phyloP scores from a whole-genome alignment of 495 filamentous ascomycete genomes.

The Arthonia radiata region DNA sequence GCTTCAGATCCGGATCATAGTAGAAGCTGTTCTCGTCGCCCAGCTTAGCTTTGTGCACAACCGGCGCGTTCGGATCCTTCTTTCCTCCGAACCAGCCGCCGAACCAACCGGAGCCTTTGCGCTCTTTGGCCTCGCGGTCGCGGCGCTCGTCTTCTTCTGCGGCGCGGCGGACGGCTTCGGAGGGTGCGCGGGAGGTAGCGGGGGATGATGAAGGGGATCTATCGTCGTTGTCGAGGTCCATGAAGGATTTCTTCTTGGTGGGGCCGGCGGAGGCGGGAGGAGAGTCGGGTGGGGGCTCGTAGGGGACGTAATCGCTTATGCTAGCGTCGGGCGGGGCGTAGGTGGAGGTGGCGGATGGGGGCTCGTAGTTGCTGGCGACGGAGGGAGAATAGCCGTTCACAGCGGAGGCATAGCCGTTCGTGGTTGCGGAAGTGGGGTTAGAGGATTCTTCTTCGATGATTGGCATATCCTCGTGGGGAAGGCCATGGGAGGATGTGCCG shows the following conservation, averaged over 20 bases:
- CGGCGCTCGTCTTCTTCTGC: constrained; percentile 24
- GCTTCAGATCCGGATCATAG: constrained; percentile 81
- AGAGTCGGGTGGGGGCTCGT: too few relatives aligned
- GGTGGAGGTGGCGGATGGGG: too few relatives aligned
- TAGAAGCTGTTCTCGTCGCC: constrained; percentile 84
- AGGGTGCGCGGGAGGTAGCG: constrained; percentile 28
- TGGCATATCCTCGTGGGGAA: too few relatives aligned
- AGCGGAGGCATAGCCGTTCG: too few relatives aligned
- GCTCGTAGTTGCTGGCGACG: constrained; percentile 19
- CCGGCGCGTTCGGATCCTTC: constrained; percentile 42
- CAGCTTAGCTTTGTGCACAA: constrained; percentile 53
- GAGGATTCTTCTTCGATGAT: too few relatives aligned
- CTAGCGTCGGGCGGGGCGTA: too few relatives aligned
- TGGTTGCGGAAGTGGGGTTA: too few relatives aligned
- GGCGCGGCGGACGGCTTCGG: constrained; percentile 25
- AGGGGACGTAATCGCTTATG: too few relatives aligned
- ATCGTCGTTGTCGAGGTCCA: constrained; percentile 57
- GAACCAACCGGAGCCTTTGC: constrained; percentile 58
- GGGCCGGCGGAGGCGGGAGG: too few relatives aligned
- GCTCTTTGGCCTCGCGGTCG: constrained; percentile 37
- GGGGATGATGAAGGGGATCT: constrained; percentile 25
- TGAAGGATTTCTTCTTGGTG: constrained; percentile 56
- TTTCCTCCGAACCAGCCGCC: constrained; percentile 23
- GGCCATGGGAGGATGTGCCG: too few relatives aligned
- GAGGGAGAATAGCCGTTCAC: too few relatives aligned